phyloP scores from a whole-genome alignment of 1,284 basidiomycete species.

The Microstroma glucosiphilum region DNA sequence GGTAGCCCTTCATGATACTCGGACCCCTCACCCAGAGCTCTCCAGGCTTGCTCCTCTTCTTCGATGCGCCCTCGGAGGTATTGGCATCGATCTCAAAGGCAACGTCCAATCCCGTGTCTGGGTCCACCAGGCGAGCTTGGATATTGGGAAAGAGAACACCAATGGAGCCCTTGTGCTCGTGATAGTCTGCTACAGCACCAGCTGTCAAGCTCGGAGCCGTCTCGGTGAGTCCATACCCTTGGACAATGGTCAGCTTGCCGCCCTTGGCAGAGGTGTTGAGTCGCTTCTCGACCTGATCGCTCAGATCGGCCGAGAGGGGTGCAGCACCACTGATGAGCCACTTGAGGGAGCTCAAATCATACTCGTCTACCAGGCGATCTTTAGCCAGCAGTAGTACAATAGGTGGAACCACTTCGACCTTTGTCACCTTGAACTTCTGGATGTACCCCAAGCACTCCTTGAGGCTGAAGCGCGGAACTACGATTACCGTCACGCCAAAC shows the following conservation, averaged over 20 bases:
- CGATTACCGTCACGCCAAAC: conserved; percentile 60
- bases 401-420: conserved; percentile 71
- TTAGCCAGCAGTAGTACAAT: conserved; percentile 69
- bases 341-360: conserved; percentile 63
- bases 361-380: conserved; percentile 68
- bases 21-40: conserved; percentile 76
- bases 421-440: conserved; percentile 63
- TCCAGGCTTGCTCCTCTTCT: conserved; percentile 57
- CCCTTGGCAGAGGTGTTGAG: conserved; percentile 43
- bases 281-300: conserved; percentile 58
- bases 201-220: conserved; percentile 60
- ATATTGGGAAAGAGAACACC: conserved; percentile 72
- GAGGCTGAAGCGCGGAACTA: conserved; percentile 71
- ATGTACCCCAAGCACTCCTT: conserved; percentile 63
- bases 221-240: conserved; percentile 69
- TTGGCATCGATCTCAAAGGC: conserved; percentile 55
- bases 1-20: conserved; percentile 61
- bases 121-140: conserved; percentile 65
- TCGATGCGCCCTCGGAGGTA: conserved; percentile 20
- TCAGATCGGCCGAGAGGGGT: conserved; percentile 65
- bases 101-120: conserved; percentile 48
- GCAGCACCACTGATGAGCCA: conserved; percentile 72
- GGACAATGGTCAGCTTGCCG: conserved; percentile 32
- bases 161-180: conserved; percentile 42
- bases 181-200: conserved; percentile 24